Conservation (phyloP, 148 eudicot species). For the Amaranthus hypochondriacus region DNA sequence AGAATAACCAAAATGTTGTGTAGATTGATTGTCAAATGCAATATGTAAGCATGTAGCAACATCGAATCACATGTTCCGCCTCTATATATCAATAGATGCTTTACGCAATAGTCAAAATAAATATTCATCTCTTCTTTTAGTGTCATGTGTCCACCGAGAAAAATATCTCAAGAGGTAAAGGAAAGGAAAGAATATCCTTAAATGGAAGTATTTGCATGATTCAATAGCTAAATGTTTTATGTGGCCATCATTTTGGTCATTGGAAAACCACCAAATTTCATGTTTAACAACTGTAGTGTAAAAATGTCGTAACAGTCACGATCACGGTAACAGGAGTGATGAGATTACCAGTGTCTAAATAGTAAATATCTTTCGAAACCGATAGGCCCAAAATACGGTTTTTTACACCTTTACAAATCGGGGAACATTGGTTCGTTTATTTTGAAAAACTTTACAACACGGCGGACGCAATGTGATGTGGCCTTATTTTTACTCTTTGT, state of each 20-base stretch:
- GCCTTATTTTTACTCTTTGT: too few relatives aligned
- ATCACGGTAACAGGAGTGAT: too few relatives aligned
- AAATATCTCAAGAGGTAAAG: not conserved
- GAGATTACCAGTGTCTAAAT: too few relatives aligned
- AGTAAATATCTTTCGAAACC: too few relatives aligned
- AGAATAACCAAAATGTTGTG: not conserved
- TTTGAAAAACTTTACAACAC: too few relatives aligned
- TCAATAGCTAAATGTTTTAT: not conserved
- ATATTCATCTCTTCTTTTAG: conserved; percentile 10
- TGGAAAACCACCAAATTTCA: not conserved
- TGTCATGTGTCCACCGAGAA: not conserved
- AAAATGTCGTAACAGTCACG: too few relatives aligned
- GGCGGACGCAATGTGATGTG: too few relatives aligned
- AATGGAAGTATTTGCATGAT: not conserved
- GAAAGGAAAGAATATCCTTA: conserved; percentile 5
- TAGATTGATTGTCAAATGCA: not conserved
- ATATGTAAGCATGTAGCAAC: not conserved
- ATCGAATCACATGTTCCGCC: not conserved
- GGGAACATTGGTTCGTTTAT: too few relatives aligned
- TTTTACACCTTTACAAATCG: too few relatives aligned
- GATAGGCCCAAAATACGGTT: too few relatives aligned
- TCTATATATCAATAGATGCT: conserved; percentile 2
- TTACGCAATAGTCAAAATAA: conserved; percentile 1
- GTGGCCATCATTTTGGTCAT: not conserved
- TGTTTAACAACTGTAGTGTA: not conserved